These are phyloP conservation scores for Leishmania aethiopica DNA, from an alignment of 208 protist species.

Conservation along the genomic window DNA sequence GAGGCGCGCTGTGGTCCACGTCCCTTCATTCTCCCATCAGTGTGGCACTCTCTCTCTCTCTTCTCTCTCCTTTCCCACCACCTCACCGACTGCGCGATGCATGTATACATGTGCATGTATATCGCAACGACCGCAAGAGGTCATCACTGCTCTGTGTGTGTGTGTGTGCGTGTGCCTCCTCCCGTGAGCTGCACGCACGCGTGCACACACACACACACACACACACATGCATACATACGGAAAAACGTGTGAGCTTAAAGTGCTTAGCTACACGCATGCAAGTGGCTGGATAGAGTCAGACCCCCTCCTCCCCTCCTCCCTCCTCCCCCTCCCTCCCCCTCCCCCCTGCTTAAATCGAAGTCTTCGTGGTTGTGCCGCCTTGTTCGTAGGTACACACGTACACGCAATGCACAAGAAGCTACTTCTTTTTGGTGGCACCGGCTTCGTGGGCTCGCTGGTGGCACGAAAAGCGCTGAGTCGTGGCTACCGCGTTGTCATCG, in stretches of 20 bases:
- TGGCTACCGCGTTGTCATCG: constrained; percentile 72
- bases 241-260: neutral
- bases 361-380: neutral
- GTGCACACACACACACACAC: neutral
- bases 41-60: too few species aligned
- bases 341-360: neutral
- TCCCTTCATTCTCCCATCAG: neutral
- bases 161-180: neutral
- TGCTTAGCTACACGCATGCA: neutral
- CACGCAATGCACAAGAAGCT: constrained; percentile 60
- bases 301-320: neutral
- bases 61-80: neutral
- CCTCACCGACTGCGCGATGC: neutral
- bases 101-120: constrained; percentile 7
- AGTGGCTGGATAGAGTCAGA: neutral
- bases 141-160: neutral
- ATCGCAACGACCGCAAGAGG: neutral
- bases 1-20: neutral
- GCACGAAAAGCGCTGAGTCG: constrained; percentile 58
- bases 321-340: too few species aligned
- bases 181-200: neutral
- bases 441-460: constrained; percentile 75
- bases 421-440: constrained; percentile 86
- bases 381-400: neutral
- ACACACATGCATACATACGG: neutral